Conservation (phyloP, 257 asterid species). For the Solanum chmielewskii region DNA sequence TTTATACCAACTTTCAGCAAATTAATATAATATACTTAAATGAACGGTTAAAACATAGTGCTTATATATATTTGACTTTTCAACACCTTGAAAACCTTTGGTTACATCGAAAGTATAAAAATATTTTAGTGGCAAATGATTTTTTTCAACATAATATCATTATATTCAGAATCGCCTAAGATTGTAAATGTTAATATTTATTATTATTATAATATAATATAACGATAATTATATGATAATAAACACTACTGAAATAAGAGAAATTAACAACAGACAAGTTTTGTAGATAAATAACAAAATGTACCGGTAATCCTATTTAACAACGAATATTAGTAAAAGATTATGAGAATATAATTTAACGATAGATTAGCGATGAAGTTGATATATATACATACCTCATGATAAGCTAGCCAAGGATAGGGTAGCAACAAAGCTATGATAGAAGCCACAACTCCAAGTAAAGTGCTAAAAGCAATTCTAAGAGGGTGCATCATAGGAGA, state of each 20-base stretch:
- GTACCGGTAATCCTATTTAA: not conserved
- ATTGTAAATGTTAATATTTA: no score
- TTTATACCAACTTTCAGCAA: not conserved
- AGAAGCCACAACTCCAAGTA: conserved; percentile 41
- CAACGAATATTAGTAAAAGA: not conserved
- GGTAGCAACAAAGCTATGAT: conserved; percentile 47
- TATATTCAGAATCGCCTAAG: no score
- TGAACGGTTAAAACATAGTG: not conserved
- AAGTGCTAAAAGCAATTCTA: conserved; percentile 44
- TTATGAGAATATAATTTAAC: not conserved
- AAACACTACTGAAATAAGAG: not conserved
- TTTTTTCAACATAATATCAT: no score
- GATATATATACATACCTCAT: conserved; percentile 21
- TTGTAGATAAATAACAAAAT: not conserved
- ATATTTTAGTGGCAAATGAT: not conserved
- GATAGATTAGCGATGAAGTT: not conserved
- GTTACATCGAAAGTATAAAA: not conserved
- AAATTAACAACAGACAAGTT: not conserved
- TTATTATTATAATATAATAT: no score
- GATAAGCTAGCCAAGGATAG: conserved; percentile 34
- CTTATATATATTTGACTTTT: not conserved
- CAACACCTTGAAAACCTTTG: not conserved
- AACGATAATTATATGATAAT: no score
- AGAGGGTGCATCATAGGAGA: conserved; percentile 29
- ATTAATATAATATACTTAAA: not conserved